These are phyloP conservation scores for Coprinopsis marcescibilis DNA, from an alignment of 768 basidiomycete species.

Conservation along the genomic window DNA sequence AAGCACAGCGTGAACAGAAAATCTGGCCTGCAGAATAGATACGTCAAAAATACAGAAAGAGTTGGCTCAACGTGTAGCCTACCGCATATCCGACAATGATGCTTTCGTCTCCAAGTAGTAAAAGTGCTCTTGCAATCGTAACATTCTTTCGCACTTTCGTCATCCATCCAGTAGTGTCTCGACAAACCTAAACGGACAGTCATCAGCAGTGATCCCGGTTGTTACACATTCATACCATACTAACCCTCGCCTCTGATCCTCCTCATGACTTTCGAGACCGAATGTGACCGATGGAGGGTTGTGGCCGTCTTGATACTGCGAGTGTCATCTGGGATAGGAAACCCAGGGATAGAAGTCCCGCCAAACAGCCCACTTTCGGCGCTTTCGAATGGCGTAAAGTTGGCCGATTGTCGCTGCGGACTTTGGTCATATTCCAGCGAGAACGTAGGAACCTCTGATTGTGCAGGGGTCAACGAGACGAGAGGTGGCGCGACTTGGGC, in stretches of 20 bases:
- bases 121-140: slow-evolving; percentile 95
- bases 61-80: slow-evolving; percentile 17
- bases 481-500: slow-evolving; percentile 72
- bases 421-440: slow-evolving; percentile 58
- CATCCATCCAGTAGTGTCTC: slow-evolving; percentile 98
- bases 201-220: not conserved
- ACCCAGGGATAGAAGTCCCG: slow-evolving; percentile 84
- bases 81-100: slow-evolving; percentile 98
- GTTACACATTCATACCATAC: slow-evolving; percentile 13
- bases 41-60: not conserved
- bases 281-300: slow-evolving; percentile 68
- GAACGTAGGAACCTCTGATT: slow-evolving; percentile 72
- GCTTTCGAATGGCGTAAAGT: slow-evolving; percentile 51
- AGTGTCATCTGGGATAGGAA: slow-evolving; percentile 88
- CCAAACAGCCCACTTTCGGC: slow-evolving; percentile 53
- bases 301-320: slow-evolving; percentile 74
- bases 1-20: slow-evolving; percentile 95
- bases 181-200: slow-evolving; percentile 57
- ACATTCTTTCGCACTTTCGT: slow-evolving; percentile 91
- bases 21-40: slow-evolving; percentile 65
- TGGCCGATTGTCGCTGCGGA: slow-evolving; percentile 44
- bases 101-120: slow-evolving; percentile 90
- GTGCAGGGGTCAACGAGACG: slow-evolving; percentile 80
- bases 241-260: slow-evolving; percentile 85
- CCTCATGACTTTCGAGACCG: slow-evolving; percentile 88